Percentiles rank a stretch among this genome's conserved stretches.
Conservation (phyloP, 441 rosid species). For the Pelargonium myrrhifolium region DNA sequence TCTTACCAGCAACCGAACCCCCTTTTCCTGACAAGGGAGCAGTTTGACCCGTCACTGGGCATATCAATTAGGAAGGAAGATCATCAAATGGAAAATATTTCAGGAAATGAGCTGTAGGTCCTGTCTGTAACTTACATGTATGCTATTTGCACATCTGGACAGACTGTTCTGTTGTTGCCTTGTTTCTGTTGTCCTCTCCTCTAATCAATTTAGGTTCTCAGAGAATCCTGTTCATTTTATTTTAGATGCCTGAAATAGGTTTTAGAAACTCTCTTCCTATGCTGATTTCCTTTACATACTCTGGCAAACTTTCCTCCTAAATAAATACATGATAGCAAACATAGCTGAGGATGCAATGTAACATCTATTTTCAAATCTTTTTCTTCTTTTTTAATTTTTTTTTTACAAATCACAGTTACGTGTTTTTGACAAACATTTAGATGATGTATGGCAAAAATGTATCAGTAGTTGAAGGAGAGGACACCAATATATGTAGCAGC, state of each 20-base stretch:
- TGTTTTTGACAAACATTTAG: no score
- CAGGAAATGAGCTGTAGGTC: conserved; percentile 28
- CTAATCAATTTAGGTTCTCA: conserved; percentile 18
- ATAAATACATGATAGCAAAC: no score
- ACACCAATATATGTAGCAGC: no score
- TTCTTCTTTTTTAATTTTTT: no score
- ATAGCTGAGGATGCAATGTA: no score
- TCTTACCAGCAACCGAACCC: conserved; percentile 47
- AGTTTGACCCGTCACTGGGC: conserved; percentile 48
- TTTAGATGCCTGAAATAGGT: conserved; percentile 28
- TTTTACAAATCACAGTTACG: no score
- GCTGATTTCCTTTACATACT: conserved; percentile 12
- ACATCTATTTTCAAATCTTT: no score
- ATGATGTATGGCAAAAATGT: no score
- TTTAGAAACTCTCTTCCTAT: conserved; percentile 14
- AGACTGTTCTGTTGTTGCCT: conserved; percentile 18
- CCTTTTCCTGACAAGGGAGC: conserved; percentile 33
- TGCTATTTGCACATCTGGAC: conserved; percentile 11
- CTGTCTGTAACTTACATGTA: conserved; percentile 30
- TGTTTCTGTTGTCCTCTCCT: conserved; percentile 15
- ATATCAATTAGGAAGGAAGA: conserved; percentile 33
- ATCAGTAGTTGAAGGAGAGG: no score
- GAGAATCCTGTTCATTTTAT: no score
- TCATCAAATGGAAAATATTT: conserved; percentile 42
- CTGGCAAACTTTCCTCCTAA: no score